Base-by-base conservation (phyloP, 164 flowering plant species). In the Aristolochia fimbriata region DNA sequence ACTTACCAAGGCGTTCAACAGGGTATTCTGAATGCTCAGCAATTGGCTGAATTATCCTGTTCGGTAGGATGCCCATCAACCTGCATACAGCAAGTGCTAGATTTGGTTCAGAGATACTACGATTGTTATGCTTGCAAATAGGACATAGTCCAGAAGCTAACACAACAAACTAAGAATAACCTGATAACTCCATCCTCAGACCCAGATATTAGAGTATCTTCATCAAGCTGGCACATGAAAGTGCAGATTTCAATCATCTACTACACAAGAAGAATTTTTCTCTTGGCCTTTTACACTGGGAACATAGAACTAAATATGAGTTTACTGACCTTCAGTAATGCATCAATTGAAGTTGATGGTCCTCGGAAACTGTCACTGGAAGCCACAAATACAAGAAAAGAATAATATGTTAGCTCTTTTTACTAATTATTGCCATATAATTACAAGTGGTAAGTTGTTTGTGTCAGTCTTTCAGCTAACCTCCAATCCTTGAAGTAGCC, bases 21-120 rank as follows among this genome's bases (percentile, higher is more conserved):
- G 97, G 93, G 63, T 76, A 83, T 41, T 91, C 99, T 54, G 99
- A 90, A 74, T 94, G 99, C 75, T 86, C 97, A 6, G 90, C 96
- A 60, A 94, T 76, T 33, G 99, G 97, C 71, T 88, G 97, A 62
- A 94, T 84, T 56, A 94, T 75, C 78, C 77, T 79, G 79, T 91
- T 94, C 23, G 99, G 99, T 60, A 91, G 78, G 70, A 94, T 87
- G 63, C 91, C 87, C 41, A 91, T 89, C 80, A 94, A 62, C 62
- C 99, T 94, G 58, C 20, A 71, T 14, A 65, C 22, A 47, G 55
- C 62, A 41, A 37, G 65, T 21, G 6, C 16, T 37, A 37, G 9
- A 37, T 37, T 37, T 37, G 43, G 1, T 10, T 37, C 8, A 37
- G 43, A 37, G 10, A 37, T 37, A 37, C 12, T 37, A 3, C 4